These are phyloP conservation scores for Boletus edulis DNA, from an alignment of 768 basidiomycete genomes.

Conservation along the genomic window DNA sequence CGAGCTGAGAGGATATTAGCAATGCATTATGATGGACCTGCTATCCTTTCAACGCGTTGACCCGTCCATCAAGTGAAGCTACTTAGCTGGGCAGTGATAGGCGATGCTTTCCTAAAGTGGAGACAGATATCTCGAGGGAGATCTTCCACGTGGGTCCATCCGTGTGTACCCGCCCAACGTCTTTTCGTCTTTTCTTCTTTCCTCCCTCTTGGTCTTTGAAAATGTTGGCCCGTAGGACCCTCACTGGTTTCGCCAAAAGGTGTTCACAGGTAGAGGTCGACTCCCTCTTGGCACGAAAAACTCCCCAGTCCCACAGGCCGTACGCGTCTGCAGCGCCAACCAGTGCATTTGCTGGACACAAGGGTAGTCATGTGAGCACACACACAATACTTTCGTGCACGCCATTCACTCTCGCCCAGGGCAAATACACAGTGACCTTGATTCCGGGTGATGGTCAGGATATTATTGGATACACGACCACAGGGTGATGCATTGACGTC, in stretches of 20 bases:
- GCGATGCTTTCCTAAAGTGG: slow-evolving; percentile 8
- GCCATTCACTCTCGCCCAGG: slow-evolving; percentile 45
- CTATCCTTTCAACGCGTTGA: not conserved
- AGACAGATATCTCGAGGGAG: not conserved
- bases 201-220: slow-evolving; percentile 18
- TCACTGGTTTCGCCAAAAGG: slow-evolving; percentile 53
- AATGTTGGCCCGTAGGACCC: slow-evolving; percentile 62
- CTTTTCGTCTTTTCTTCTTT: slow-evolving; percentile 12
- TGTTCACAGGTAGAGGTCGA: slow-evolving; percentile 45
- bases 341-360: slow-evolving; percentile 87
- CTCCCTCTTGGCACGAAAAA: not conserved
- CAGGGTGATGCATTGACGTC: slow-evolving; percentile 15
- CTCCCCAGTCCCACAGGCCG: slow-evolving; percentile 47
- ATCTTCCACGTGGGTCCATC: slow-evolving; percentile 18
- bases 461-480: slow-evolving; percentile 3
- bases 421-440: slow-evolving; percentile 94
- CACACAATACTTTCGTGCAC: not conserved
- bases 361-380: slow-evolving; percentile 74
- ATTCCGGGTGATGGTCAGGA: slow-evolving; percentile 91
- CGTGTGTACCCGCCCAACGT: slow-evolving; percentile 24
- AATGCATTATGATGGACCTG: slow-evolving; percentile 8
- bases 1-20: not conserved
- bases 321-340: slow-evolving; percentile 78
- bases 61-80: no score
- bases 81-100: not conserved